Percentiles rank a stretch among this genome's conserved stretches.
Conservation (phyloP, 225 moss, liverwort and hornwort genomes). For the Climacium dendroides region DNA sequence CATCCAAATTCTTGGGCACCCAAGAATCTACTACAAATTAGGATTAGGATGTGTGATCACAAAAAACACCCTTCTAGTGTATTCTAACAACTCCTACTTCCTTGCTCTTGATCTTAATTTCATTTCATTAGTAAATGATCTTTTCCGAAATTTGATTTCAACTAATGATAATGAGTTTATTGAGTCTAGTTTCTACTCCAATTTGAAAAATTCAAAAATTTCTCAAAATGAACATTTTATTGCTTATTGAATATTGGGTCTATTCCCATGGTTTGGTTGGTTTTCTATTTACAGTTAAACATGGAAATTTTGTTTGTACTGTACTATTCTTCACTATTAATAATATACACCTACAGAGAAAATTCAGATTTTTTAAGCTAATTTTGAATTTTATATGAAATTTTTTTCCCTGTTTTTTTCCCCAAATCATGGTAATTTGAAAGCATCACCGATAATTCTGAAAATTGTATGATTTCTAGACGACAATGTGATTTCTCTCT, state of each 20-base stretch:
- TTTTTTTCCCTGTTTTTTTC: not conserved
- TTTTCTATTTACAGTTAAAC: not conserved
- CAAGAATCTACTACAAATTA: too few species aligned
- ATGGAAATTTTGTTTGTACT: not conserved
- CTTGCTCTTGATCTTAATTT: not conserved
- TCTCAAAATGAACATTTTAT: not conserved
- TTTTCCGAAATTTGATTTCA: not conserved
- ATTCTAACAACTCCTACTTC: not conserved
- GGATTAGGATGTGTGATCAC: not conserved
- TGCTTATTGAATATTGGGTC: not conserved
- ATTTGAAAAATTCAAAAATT: not conserved
- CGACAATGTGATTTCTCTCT: not conserved
- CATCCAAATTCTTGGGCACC: too few species aligned
- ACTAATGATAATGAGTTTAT: not conserved
- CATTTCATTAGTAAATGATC: not conserved
- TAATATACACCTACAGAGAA: too few species aligned
- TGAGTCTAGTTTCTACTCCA: not conserved
- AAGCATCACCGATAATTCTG: not conserved
- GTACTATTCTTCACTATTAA: not conserved
- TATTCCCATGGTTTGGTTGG: fast-evolving
- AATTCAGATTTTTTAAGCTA: not conserved
- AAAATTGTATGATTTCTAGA: not conserved
- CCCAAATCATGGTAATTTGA: not conserved
- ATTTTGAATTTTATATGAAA: not conserved
- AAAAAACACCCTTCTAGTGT: not conserved